Conservation (phyloP, 164 flowering plant genomes). For the Vitis rotundifolia region DNA sequence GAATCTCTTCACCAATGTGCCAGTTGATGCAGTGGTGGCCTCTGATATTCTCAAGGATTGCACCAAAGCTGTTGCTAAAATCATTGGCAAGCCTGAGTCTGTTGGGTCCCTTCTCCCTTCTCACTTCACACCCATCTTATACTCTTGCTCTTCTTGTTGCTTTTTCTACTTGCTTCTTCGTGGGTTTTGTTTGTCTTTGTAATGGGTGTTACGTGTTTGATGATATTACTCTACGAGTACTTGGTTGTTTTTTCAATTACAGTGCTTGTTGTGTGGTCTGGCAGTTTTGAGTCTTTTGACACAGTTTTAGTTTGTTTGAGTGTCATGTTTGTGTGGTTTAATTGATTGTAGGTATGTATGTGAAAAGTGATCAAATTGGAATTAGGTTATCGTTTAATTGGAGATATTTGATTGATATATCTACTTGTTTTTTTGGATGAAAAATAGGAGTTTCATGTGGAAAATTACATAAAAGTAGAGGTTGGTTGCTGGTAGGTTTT, state of each 20-base stretch:
- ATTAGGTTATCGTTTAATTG: too few species aligned
- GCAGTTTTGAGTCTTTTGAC: too few species aligned
- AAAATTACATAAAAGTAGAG: too few species aligned
- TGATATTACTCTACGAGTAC: conserved; percentile 22
- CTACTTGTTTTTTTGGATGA: too few species aligned
- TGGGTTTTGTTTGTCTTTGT: not conserved
- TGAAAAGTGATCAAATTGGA: too few species aligned
- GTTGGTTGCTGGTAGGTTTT: too few species aligned
- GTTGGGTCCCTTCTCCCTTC: conserved; percentile 27
- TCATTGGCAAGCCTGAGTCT: conserved; percentile 94
- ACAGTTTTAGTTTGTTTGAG: too few species aligned
- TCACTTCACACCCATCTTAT: not conserved
- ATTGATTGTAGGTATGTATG: too few species aligned
- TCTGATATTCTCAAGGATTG: conserved; percentile 94
- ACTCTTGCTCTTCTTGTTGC: not conserved
- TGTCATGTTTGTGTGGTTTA: too few species aligned
- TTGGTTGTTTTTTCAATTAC: not conserved
- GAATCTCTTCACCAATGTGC: conserved; percentile 78
- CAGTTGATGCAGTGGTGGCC: conserved; percentile 73
- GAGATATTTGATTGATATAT: too few species aligned
- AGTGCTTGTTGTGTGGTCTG: too few species aligned
- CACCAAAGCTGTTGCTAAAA: conserved; percentile 83
- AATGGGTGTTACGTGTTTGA: conserved; percentile 38
- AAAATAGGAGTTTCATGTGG: too few species aligned
- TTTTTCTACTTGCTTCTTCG: not conserved